Percentiles rank a stretch among this genome's conserved stretches.
Evolutionary conservation across 2,329 filamentous ascomycete species (phyloP).

Genomic region (Phyllosticta paracitricarpa): DNA sequence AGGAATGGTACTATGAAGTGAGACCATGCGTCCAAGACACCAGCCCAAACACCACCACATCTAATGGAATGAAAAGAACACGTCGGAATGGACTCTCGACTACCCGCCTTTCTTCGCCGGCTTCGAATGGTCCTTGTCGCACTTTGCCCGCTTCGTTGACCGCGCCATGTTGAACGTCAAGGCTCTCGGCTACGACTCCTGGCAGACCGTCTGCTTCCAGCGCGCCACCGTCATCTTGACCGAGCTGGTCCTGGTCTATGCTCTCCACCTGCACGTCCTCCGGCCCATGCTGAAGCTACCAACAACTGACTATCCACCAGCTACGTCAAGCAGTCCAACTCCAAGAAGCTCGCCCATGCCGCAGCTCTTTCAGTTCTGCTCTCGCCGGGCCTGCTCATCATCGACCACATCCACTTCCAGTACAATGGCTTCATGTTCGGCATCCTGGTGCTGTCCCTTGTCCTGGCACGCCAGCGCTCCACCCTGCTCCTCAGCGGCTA

Average conservation of each 20-base stretch:
- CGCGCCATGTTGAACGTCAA: constrained; percentile 71
- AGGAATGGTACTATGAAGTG: constrained; percentile 90
- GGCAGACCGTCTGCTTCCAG: constrained; percentile 92
- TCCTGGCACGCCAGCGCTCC: constrained; percentile 65
- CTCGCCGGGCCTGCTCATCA: constrained; percentile 87
- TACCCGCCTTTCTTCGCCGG: constrained; percentile 97
- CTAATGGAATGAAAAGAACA: constrained; percentile 46
- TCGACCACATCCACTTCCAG: constrained; percentile 98
- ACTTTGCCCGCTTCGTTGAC: constrained; percentile 66
- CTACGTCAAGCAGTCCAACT: constrained; percentile 64
- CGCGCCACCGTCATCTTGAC: constrained; percentile 76
- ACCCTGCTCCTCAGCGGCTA: constrained; percentile 70
- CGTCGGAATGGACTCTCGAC: constrained; percentile 98
- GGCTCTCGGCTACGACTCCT: constrained; percentile 78
- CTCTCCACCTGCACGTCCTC: constrained; percentile 57
- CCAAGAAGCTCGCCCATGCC: constrained; percentile 71
- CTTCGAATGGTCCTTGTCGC: constrained; percentile 88
- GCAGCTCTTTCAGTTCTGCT: constrained; percentile 82
- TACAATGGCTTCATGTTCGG: constrained; percentile 98
- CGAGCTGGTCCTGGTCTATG: constrained; percentile 75
- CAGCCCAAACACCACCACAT: background rate
- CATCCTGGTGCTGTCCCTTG: constrained; percentile 74
- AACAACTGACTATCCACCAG: constrained; percentile 34
- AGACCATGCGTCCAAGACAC: constrained; percentile 7
- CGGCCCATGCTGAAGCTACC: background rate